A percentile compares a stretch with the other conserved stretches of the same genome.
These are phyloP conservation scores for Phoenix dactylifera DNA, from an alignment of 176 grass and related monocot genomes.

Conservation along the genomic window DNA sequence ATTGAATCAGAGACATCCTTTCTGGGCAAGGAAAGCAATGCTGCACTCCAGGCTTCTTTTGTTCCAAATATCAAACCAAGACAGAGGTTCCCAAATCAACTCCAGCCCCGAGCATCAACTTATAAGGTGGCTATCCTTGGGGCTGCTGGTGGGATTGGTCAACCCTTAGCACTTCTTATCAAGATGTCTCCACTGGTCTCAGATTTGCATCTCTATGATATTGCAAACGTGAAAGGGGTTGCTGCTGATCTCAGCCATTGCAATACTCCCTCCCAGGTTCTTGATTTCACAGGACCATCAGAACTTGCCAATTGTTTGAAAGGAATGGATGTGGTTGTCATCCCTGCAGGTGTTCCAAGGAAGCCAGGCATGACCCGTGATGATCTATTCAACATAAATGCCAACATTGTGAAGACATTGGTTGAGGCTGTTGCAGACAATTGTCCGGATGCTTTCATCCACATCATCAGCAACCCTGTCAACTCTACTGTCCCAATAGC, in stretches of 20 bases:
- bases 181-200: conserved; percentile 89
- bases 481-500: conserved; percentile 78
- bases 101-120: conserved; percentile 37
- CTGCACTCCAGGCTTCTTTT: conserved; percentile 21
- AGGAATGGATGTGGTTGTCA: conserved; percentile 66
- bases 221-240: conserved; percentile 87
- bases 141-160: conserved; percentile 76
- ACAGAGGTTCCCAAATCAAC: conserved; percentile 26
- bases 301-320: conserved; percentile 67
- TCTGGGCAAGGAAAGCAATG: conserved; percentile 10
- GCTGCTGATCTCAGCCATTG: conserved; percentile 82
- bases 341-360: conserved; percentile 70
- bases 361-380: conserved; percentile 90
- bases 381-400: conserved; percentile 83
- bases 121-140: conserved; percentile 79
- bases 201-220: conserved; percentile 62
- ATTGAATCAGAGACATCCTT: conserved; percentile 24
- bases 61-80: conserved; percentile 40
- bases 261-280: conserved; percentile 66
- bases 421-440: conserved; percentile 74
- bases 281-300: conserved; percentile 52
- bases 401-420: conserved; percentile 61
- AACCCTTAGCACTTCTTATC: conserved; percentile 54
- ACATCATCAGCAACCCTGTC: conserved; percentile 88
- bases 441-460: conserved; percentile 60